phyloP scores from a whole-genome alignment of 2,329 filamentous ascomycete species.

The Aspergillus melleus region DNA sequence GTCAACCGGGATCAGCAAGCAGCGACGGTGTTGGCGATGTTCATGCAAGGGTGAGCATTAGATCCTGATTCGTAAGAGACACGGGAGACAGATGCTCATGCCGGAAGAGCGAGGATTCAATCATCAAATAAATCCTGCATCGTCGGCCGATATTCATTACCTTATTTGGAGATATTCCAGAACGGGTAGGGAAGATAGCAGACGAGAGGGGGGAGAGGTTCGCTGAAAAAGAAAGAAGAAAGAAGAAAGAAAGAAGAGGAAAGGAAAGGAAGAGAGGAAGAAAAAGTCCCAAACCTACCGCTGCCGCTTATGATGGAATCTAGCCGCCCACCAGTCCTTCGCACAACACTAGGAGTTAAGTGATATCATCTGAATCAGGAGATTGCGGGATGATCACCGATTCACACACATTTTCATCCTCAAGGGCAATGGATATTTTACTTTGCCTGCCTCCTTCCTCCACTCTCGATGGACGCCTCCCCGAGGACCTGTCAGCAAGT shows the following conservation, averaged over 20 bases:
- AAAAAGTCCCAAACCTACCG: background rate
- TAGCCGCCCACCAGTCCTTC: background rate
- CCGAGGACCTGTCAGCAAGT: conserved; percentile 15
- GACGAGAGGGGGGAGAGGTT: conserved; percentile 6
- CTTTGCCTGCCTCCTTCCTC: background rate
- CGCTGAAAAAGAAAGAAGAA: conserved; percentile 8
- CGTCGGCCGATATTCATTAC: background rate
- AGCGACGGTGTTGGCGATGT: conserved; percentile 12
- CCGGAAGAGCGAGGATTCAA: background rate
- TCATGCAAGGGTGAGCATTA: conserved; percentile 23
- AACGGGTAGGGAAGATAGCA: background rate
- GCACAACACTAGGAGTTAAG: background rate
- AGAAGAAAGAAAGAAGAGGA: conserved; percentile 3
- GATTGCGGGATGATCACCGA: background rate
- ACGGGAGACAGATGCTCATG: conserved; percentile 7
- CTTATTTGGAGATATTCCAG: background rate
- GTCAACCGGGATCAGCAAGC: conserved; percentile 8
- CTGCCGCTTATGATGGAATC: background rate
- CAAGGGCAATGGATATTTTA: background rate
- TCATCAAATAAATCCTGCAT: background rate
- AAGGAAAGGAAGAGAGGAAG: background rate
- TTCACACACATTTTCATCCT: background rate
- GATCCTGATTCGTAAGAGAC: conserved; percentile 11
- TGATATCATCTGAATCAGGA: background rate
- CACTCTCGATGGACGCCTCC: conserved; percentile 1